phyloP scores from a whole-genome alignment of 1,284 basidiomycete species.

The Neonothopanus nambi region DNA sequence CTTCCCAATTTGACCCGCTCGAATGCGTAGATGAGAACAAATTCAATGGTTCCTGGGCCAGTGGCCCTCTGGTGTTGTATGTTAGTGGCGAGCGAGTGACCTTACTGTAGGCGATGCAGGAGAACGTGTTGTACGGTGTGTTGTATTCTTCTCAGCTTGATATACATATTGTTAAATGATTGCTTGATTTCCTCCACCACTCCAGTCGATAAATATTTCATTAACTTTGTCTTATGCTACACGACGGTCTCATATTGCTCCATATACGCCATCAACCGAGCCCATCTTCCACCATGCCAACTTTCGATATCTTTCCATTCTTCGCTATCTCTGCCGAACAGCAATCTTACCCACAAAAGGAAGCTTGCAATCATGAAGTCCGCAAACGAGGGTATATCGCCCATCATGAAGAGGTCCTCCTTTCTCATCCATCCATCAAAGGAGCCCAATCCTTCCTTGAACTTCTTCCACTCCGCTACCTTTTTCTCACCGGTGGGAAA shows the following conservation, averaged over 20 bases:
- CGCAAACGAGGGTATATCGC: slow-evolving; percentile 31
- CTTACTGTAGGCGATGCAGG: no score
- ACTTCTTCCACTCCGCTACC: slow-evolving; percentile 25
- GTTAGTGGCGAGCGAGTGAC: no score
- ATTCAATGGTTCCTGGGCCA: no score
- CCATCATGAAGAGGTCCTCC: slow-evolving; percentile 32
- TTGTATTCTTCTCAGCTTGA: no score
- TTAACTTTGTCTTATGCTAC: no score
- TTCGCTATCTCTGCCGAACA: slow-evolving; percentile 17
- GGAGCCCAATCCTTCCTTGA: slow-evolving; percentile 23
- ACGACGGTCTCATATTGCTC: slow-evolving; percentile 2
- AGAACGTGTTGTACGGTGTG: no score
- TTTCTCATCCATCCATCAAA: slow-evolving; percentile 28
- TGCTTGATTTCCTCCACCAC: no score
- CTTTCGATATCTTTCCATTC: slow-evolving; percentile 10
- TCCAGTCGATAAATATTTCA: no score
- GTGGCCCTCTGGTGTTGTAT: no score
- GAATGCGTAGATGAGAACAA: no score
- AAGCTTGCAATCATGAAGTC: slow-evolving; percentile 32
- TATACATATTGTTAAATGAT: no score
- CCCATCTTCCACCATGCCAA: slow-evolving; percentile 14
- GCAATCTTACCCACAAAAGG: slow-evolving; percentile 29
- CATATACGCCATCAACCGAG: background rate
- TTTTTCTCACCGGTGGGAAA: slow-evolving; percentile 28
- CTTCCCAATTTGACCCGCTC: no score